Percentiles rank a stretch among this genome's conserved stretches.
Evolutionary conservation across 352 stramenopile genomes (phyloP).

Genomic region (Globisporangium emineosum): DNA sequence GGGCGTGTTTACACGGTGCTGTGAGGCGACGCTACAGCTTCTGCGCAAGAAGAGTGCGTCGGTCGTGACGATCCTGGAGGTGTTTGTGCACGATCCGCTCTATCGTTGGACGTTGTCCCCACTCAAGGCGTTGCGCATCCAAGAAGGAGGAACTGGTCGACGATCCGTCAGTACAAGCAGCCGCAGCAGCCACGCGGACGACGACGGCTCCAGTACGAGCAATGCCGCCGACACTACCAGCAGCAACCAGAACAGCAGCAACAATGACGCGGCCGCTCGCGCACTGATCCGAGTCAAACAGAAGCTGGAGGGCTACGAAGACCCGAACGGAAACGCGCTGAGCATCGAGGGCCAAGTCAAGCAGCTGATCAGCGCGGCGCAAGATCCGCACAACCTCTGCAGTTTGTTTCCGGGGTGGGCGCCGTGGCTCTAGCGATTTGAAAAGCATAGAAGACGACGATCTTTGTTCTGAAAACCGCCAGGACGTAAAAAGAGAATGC

Average conservation of each 20-base stretch:
- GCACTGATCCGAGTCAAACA: conserved; percentile 96
- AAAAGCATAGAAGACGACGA: not conserved
- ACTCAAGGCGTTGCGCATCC: conserved; percentile 82
- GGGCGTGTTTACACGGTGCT: conserved; percentile 94
- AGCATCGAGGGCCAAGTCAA: conserved; percentile 98
- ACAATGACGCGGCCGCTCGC: conserved; percentile 89
- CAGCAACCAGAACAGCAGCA: conserved; percentile 13
- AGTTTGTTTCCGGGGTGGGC: conserved; percentile 95
- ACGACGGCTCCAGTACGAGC: conserved; percentile 14
- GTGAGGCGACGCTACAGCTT: conserved; percentile 90
- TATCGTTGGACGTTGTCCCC: conserved; percentile 97
- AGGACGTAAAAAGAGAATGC: not conserved
- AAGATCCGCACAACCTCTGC: conserved; percentile 95
- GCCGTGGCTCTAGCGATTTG: conserved; percentile 86
- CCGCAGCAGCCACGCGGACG: conserved; percentile 21
- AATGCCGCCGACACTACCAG: not conserved
- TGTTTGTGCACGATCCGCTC: conserved; percentile 98
- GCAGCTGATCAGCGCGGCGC: conserved; percentile 95
- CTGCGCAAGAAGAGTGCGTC: conserved; percentile 92
- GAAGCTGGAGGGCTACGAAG: conserved; percentile 98
- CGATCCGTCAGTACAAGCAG: conserved; percentile 11
- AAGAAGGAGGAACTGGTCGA: conserved; percentile 51
- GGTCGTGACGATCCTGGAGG: conserved; percentile 98
- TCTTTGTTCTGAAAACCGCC: not conserved
- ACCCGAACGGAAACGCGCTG: conserved; percentile 94